Base-by-base conservation (phyloP, 495 filamentous ascomycete genomes). In the Pseudomonodictys pantanalensis region DNA sequence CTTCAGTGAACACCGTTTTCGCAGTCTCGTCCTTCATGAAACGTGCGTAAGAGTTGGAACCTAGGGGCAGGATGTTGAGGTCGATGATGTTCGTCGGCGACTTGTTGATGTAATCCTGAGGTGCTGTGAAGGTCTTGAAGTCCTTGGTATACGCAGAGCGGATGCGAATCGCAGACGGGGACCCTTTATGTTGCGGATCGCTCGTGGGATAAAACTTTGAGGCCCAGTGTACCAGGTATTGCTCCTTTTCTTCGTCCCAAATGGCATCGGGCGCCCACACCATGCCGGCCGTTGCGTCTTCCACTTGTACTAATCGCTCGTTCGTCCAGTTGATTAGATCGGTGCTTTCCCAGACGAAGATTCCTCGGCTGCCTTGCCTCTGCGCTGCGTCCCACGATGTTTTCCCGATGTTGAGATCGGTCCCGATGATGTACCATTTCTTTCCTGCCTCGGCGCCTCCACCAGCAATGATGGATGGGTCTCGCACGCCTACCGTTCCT, bases 391-490 rank as follows among this genome's bases (percentile, higher is more conserved):
- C 79, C 78, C 78, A 82, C 22, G 47, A 75, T 32, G 78, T 80
- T 60, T 75, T 79, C 9, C 69, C 78, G 53, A 81, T 81, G 47
- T 82, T 58, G 5, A 81, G 62, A 55, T 81, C 78, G 2, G 78
- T 82, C 15, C 78, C 77, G 20, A 82, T 71, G 35, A 81, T 81
- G 44, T 79, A 81, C 77, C 78, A 81, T 66, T 80, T 82, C 68
- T 70, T 72, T 0, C 73, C 78, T 0, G 72, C 77, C 35, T 82
- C 78, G 6, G 28, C 58, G 6, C 78, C 77, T 10, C 76, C 77
- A 2, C 79, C 78, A n/a, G 70, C 59, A 18, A 80, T 67, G 3
- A 80, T 70, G 12, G 73, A 71, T 0, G 78, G 79, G 35, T 81
- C 78, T 20, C 79, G 69, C 0, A 81, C 75, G 9, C 78, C 79